Conservation (phyloP, 345 rosid genomes). For the Arabidopsis arenosa region DNA sequence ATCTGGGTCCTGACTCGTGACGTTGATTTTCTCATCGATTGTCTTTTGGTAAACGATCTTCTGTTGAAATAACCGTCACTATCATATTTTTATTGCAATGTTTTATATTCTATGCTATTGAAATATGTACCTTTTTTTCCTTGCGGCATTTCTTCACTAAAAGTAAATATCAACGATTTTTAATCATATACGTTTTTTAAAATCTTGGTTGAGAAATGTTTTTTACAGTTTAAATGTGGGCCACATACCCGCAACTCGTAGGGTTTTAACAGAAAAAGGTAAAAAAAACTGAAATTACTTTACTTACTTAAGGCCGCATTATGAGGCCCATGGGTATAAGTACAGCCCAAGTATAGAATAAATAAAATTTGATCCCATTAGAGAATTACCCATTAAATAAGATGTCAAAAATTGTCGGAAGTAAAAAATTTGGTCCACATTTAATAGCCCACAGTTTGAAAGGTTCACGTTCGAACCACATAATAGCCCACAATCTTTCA, state of each 20-base stretch:
- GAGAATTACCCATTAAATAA: background rate
- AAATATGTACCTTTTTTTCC: background rate
- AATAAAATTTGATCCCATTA: background rate
- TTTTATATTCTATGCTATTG: background rate
- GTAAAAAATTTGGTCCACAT: background rate
- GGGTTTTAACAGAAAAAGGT: too few species aligned
- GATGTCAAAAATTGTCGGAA: background rate
- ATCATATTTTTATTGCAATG: background rate
- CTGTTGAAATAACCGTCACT: slow-evolving; percentile 28
- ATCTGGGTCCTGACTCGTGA: slow-evolving; percentile 36
- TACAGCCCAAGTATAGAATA: background rate
- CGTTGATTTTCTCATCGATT: slow-evolving; percentile 23
- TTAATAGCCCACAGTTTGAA: too few species aligned
- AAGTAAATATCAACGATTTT: too few species aligned
- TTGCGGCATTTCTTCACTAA: background rate
- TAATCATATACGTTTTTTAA: too few species aligned
- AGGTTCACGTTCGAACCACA: too few species aligned
- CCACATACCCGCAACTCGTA: too few species aligned
- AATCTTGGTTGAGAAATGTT: too few species aligned
- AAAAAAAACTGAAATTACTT: too few species aligned
- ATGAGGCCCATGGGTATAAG: background rate
- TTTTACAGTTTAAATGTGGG: too few species aligned
- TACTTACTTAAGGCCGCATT: slow-evolving; percentile 1
- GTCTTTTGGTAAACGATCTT: slow-evolving; percentile 24
- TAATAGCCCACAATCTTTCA: too few species aligned